Conservation (phyloP, 768 basidiomycete genomes). For the Pilatotrama ljubarskyi region DNA sequence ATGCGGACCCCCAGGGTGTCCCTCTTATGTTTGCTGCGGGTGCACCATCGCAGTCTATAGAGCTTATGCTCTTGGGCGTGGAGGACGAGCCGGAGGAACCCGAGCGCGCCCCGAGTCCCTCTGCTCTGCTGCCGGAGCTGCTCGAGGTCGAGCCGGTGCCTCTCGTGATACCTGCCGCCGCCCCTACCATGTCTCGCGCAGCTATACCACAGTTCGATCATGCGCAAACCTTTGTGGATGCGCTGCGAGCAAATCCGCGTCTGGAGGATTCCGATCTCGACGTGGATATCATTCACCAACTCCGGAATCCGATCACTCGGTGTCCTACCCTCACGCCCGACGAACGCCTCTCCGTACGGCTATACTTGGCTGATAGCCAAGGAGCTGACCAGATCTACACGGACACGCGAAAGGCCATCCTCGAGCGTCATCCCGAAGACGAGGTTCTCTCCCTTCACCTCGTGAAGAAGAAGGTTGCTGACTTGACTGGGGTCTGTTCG, state of each 20-base stretch:
- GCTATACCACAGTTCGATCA: constrained; percentile 31
- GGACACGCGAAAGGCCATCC: not conserved
- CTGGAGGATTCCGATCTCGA: not conserved
- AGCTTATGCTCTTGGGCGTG: too few species aligned
- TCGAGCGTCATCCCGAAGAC: too few species aligned
- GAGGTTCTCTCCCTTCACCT: not conserved
- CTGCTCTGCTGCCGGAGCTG: too few species aligned
- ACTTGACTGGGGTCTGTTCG: constrained; percentile 31
- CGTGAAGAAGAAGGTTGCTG: not conserved
- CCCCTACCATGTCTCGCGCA: too few species aligned
- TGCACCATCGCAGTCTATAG: too few species aligned
- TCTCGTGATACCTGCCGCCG: too few species aligned
- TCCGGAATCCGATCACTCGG: not conserved
- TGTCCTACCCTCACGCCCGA: not conserved
- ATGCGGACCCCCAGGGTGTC: too few species aligned
- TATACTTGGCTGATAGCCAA: not conserved
- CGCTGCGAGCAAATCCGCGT: not conserved
- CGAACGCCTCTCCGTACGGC: not conserved
- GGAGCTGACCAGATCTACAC: not conserved
- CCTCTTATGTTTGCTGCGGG: too few species aligned
- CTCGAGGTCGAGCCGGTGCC: too few species aligned
- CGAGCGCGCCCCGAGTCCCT: too few species aligned
- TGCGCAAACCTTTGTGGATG: not conserved
- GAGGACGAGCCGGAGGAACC: too few species aligned
- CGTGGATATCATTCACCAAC: not conserved